phyloP scores from a whole-genome alignment of 2,329 filamentous ascomycete genomes.

The Apiospora arundinis region DNA sequence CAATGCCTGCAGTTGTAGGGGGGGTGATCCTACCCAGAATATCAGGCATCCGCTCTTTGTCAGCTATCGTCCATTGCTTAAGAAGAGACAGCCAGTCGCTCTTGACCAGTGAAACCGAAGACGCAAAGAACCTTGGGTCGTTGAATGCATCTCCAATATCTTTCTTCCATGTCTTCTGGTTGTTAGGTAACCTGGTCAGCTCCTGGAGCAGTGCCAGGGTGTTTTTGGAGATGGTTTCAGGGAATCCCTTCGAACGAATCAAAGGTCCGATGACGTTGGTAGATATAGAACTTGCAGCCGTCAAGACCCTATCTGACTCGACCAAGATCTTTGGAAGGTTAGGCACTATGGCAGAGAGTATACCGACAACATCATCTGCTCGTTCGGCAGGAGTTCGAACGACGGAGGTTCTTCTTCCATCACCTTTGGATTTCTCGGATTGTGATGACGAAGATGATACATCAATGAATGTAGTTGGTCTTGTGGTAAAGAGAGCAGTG shows the following conservation, averaged over 20 bases:
- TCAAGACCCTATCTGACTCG: constrained; percentile 82
- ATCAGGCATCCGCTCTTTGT: constrained; percentile 89
- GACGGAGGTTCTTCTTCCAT: constrained; percentile 41
- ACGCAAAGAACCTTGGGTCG: constrained; percentile 84
- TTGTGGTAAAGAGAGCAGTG: constrained; percentile 91
- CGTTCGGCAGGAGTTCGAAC: constrained; percentile 50
- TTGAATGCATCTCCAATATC: constrained; percentile 93
- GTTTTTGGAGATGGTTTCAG: constrained; percentile 77
- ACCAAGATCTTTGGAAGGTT: constrained; percentile 83
- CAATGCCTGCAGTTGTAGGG: constrained; percentile 91
- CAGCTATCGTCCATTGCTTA: constrained; percentile 81
- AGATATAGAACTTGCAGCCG: constrained; percentile 81
- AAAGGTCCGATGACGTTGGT: constrained; percentile 82
- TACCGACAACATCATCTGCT: constrained; percentile 78
- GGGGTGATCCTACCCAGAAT: constrained; percentile 78
- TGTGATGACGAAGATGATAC: constrained; percentile 43
- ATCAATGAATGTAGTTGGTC: constrained; percentile 76
- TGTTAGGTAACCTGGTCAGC: constrained; percentile 77
- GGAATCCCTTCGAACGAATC: constrained; percentile 84
- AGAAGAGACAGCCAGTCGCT: constrained; percentile 83
- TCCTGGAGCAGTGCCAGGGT: constrained; percentile 78
- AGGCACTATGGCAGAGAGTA: constrained; percentile 79
- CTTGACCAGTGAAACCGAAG: constrained; percentile 68
- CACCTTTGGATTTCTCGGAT: constrained; percentile 47
- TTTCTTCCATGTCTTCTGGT: constrained; percentile 90